These are phyloP conservation scores for Stagonosporopsis vannaccii DNA, from an alignment of 2,329 filamentous ascomycete species.

Conservation along the genomic window DNA sequence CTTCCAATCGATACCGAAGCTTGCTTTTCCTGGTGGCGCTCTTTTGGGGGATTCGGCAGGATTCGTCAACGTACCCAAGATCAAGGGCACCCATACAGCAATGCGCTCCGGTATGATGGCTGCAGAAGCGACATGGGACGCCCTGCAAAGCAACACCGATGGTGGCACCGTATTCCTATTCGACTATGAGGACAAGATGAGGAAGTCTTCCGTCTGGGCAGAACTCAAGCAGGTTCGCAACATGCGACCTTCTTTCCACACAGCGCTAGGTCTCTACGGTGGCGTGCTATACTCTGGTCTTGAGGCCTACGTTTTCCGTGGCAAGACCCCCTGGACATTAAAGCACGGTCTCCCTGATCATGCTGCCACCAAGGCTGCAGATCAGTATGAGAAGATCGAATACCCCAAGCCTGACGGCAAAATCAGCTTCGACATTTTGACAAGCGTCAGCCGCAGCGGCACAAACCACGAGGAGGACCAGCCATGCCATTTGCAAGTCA, in stretches of 20 bases:
- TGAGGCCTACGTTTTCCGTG: slow-evolving; percentile 86
- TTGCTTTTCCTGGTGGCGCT: slow-evolving; percentile 93
- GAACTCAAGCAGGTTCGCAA: slow-evolving; percentile 96
- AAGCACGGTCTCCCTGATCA: slow-evolving; percentile 83
- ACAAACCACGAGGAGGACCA: slow-evolving; percentile 99
- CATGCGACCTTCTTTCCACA: slow-evolving; percentile 95
- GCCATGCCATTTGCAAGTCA: slow-evolving; percentile 92
- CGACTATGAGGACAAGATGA: slow-evolving; percentile 89
- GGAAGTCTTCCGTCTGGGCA: slow-evolving; percentile 88
- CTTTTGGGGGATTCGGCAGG: slow-evolving; percentile 96
- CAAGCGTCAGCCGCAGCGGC: slow-evolving; percentile 90
- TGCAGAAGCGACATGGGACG: slow-evolving; percentile 85
- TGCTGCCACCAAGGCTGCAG: slow-evolving; percentile 79
- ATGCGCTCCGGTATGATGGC: slow-evolving; percentile 98
- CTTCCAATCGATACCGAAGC: slow-evolving; percentile 97
- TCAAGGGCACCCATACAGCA: slow-evolving; percentile 97
- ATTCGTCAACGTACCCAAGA: slow-evolving; percentile 96
- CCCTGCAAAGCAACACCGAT: slow-evolving; percentile 65
- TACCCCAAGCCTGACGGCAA: slow-evolving; percentile 97
- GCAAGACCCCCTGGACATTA: slow-evolving; percentile 88
- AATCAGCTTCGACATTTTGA: slow-evolving; percentile 94
- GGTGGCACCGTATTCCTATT: slow-evolving; percentile 85
- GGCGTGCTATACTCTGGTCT: slow-evolving; percentile 92
- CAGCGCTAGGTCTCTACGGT: slow-evolving; percentile 83
- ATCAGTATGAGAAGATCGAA: slow-evolving; percentile 85